These are phyloP conservation scores for Thalassia testudinum DNA, from an alignment of 116 monocot species.

Conservation along the genomic window DNA sequence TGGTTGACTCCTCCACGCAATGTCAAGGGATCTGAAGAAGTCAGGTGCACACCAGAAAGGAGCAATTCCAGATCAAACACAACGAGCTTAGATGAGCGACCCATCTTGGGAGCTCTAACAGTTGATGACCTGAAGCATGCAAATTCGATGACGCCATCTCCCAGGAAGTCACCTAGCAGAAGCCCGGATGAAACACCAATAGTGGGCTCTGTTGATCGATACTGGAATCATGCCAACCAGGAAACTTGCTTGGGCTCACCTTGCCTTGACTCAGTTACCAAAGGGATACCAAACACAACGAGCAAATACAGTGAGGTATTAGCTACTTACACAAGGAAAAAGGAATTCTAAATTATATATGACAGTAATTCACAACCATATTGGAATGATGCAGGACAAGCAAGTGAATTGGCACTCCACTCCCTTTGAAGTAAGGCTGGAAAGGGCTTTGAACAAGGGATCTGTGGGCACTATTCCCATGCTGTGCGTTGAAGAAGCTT, in stretches of 20 bases:
- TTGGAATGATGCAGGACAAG: slow-evolving; percentile 38
- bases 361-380: not conserved
- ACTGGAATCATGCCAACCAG: slow-evolving; percentile 36
- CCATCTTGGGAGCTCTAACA: slow-evolving; percentile 76
- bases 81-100: slow-evolving; percentile 53
- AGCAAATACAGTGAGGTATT: slow-evolving; percentile 70
- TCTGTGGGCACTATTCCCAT: too few species aligned
- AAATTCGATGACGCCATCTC: slow-evolving; percentile 37
- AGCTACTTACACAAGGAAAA: not conserved
- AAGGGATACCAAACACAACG: slow-evolving; percentile 70
- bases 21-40: not conserved
- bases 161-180: slow-evolving; percentile 39
- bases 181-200: slow-evolving; percentile 82
- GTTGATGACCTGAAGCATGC: slow-evolving; percentile 60
- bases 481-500: too few species aligned
- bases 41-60: not conserved
- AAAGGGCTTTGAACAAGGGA: slow-evolving; percentile 26
- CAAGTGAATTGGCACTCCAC: slow-evolving; percentile 60
- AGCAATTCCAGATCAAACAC: slow-evolving; percentile 24
- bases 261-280: slow-evolving; percentile 11
- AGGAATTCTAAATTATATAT: not conserved
- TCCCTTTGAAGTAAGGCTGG: slow-evolving; percentile 62
- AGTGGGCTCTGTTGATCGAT: slow-evolving; percentile 60
- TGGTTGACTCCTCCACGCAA: slow-evolving; percentile 25
- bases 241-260: slow-evolving; percentile 4